Percentiles rank a stretch among this genome's conserved stretches.
These are phyloP conservation scores for Gossypium mustelinum DNA, from an alignment of 345 rosid species.

Conservation along the genomic window DNA sequence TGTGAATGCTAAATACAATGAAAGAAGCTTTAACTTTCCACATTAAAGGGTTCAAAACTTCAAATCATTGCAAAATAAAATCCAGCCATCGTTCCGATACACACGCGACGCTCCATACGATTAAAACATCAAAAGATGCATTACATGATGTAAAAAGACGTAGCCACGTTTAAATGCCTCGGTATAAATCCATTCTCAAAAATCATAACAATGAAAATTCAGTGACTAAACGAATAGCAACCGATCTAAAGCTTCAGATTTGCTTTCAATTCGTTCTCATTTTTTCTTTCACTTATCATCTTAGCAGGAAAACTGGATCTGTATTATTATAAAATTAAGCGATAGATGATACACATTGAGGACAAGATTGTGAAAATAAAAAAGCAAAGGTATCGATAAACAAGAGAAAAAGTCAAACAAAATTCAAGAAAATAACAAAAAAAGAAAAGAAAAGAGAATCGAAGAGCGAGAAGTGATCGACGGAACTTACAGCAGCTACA, in stretches of 20 bases:
- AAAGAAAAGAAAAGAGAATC: neutral
- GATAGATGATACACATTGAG: neutral
- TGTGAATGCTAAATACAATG: neutral
- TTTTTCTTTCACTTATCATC: neutral
- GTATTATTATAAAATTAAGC: neutral
- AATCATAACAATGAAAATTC: neutral
- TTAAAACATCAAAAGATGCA: neutral
- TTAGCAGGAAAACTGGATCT: neutral
- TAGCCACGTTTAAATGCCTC: neutral
- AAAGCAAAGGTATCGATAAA: neutral
- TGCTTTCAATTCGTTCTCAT: neutral
- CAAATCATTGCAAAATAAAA: neutral
- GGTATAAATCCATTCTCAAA: neutral
- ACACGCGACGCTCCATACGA: neutral
- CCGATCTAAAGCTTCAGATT: neutral
- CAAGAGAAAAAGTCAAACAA: neutral
- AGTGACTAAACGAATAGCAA: neutral
- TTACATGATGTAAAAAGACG: neutral
- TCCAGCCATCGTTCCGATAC: neutral
- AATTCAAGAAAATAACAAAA: too few relatives aligned
- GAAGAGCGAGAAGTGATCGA: slow-evolving; percentile 8
- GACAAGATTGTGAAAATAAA: neutral
- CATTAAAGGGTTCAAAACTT: neutral
- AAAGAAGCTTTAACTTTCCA: neutral
- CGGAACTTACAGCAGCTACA: slow-evolving; percentile 69